Base-by-base conservation (phyloP, 495 filamentous ascomycete species). In the Hypoxylon subgilvum region DNA sequence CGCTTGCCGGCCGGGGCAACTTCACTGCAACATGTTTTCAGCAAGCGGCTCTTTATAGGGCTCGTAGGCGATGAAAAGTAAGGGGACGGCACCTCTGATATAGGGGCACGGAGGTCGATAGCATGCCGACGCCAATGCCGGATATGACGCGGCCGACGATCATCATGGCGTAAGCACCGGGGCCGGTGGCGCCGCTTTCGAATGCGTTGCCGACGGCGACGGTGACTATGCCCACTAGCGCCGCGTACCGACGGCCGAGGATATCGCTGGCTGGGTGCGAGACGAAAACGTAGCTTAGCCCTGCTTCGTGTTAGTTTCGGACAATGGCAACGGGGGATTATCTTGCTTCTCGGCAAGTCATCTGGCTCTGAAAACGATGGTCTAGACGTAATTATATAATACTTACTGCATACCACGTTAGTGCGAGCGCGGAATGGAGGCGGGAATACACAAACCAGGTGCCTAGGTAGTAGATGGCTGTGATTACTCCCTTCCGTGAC, bases 391-490 rank as follows among this genome's bases (percentile, higher is more conserved):
- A n/a, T n/a, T n/a, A n/a, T n/a, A n/a, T n/a, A n/a, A n/a, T 19
- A 57, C 60, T 63, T 18, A 63, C 60, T 63, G 7, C 3, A 2
- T 12, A 1, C 6, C 17, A n/a, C 1, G 22, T 63, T 34, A 63
- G 60, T 40, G 7, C 41, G 43, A 25, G 4, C 0, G 28, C 1
- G 32, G 8, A 16, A 14, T 22, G 23, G 17, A 16, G 21, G 2
- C 0, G 19, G 12, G 0, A 6, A 16, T 23, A 13, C 13, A 21
- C 53, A 19, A 41, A 63, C 75, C 77, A 83, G 7, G 81, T 82
- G 34, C 82, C 82, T 16, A 85, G 63, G 39, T 84, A 83, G 69
- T 85, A 83, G 17, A 82, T 77, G 23, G 76, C 78, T 4, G 81
- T 83, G 52, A 85, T 82, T 21, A 82, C 66, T 1, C 80, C 81